Conservation (phyloP, 177 flowering plant genomes). For the Vitis hybrid region DNA sequence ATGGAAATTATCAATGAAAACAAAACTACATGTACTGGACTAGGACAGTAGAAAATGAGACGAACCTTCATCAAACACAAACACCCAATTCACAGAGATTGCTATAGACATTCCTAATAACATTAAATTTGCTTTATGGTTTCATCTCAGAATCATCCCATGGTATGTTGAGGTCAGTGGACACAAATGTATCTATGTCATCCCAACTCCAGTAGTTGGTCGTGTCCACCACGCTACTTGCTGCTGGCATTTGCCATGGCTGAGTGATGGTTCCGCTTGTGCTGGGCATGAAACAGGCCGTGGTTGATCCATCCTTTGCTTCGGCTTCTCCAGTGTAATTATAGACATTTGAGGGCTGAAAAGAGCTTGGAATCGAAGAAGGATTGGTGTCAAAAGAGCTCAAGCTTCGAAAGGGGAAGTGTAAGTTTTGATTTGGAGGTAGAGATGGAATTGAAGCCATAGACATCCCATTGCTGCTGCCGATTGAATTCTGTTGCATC, state of each 20-base stretch:
- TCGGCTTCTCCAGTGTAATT: constrained; percentile 15
- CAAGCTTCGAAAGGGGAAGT: constrained; percentile 19
- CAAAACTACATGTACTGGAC: background rate
- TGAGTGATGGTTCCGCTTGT: constrained; percentile 1
- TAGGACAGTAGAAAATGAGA: no score
- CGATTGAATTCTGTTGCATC: constrained; percentile 11
- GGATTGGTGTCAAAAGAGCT: constrained; percentile 22
- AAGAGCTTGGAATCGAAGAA: constrained; percentile 19
- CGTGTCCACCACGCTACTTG: constrained; percentile 25
- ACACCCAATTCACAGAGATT: background rate
- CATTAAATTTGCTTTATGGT: constrained; percentile 8
- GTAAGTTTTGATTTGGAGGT: constrained; percentile 14
- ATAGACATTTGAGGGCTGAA: constrained; percentile 22
- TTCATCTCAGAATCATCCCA: constrained; percentile 36
- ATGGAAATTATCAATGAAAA: background rate
- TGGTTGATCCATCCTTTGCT: constrained; percentile 16
- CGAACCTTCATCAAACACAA: background rate
- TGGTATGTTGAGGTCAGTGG: constrained; percentile 31
- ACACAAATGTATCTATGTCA: constrained; percentile 33
- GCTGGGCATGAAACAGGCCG: constrained; percentile 4
- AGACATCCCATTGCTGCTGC: constrained; percentile 10
- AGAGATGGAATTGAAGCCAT: constrained; percentile 12
- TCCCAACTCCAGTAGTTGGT: constrained; percentile 45
- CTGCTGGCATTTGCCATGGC: constrained; percentile 17
- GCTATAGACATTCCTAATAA: background rate